Percentiles rank a stretch among this genome's conserved stretches.
These are phyloP conservation scores for Annona squamosa DNA, from an alignment of 164 flowering plant species.

Conservation along the genomic window DNA sequence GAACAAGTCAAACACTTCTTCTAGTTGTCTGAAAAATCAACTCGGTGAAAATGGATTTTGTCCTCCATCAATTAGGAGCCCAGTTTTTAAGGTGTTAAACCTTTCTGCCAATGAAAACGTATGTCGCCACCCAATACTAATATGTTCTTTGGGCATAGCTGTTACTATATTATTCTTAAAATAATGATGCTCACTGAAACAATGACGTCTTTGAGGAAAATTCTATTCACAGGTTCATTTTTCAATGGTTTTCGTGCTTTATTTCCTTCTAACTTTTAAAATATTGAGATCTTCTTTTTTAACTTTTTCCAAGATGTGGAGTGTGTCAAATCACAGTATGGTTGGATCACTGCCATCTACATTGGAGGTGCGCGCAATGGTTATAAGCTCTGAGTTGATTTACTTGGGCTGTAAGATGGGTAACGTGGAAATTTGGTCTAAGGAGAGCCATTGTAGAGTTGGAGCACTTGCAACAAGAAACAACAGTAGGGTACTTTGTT, in stretches of 20 bases:
- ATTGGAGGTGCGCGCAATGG: slow-evolving; percentile 48
- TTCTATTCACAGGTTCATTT: no score
- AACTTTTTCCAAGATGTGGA: slow-evolving; percentile 48
- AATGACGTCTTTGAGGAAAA: no score
- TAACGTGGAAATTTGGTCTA: slow-evolving; percentile 59
- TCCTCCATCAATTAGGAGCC: no score
- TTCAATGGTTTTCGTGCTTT: not conserved
- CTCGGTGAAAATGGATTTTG: not conserved
- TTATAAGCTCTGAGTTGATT: slow-evolving; percentile 57
- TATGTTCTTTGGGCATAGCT: no score
- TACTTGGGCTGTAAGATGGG: slow-evolving; percentile 71
- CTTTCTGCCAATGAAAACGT: no score
- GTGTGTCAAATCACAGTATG: slow-evolving; percentile 30
- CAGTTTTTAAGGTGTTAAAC: no score
- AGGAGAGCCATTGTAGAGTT: slow-evolving; percentile 40
- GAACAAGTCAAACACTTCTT: not conserved
- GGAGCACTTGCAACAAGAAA: slow-evolving; percentile 47
- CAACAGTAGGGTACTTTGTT: slow-evolving; percentile 41
- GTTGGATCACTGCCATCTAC: slow-evolving; percentile 49
- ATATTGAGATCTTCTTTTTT: slow-evolving; percentile 7
- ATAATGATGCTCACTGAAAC: no score
- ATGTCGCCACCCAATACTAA: no score
- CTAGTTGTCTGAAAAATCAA: not conserved
- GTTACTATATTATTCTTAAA: no score
- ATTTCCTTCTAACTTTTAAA: not conserved